Base-by-base conservation (phyloP, 768 basidiomycete genomes). In the Termitomyces sp. region DNA sequence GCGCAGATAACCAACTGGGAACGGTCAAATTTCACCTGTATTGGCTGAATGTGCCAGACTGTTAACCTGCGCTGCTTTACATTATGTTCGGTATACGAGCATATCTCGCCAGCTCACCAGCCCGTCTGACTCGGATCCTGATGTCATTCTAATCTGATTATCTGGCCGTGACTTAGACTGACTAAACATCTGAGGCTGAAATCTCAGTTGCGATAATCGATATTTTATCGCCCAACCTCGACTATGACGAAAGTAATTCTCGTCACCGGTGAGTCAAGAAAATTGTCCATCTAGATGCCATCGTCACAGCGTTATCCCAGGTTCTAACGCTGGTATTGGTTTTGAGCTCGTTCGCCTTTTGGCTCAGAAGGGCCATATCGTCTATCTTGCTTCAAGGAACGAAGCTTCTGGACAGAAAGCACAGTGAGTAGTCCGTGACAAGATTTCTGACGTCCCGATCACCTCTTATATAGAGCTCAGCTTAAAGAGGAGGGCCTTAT, bases 311-410 rank as follows among this genome's bases (percentile, higher is more conserved):
- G 27, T 40, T 11, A 6, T 54, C 12, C 6, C n/a, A 77, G 76
- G 77, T 48, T 70, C 73, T 32, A 79, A 78, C 61, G 62, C 76
- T 50, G 78, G 78, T 2, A 79, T 81, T 25, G 77, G 78, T 38
- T 75, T 74, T 56, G 77, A 79, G 53, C 69, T 80, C 27, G 75
- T 77, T 12, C 71, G 70, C 29, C 66, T 77, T 16, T 66, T 80
- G 7, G 77, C 78, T 1, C 64, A 74, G 61, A 73, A 76, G 58
- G 75, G 72, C 0, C 73, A 80, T 56, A 74, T 59, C 7, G 78
- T 80, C 8, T 80, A 78, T 60, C 64, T 80, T n/a, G 71, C 67
- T 34, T 71, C 78, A 2, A 72, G 78, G 56, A 78, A 75, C 29
- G 66, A 71, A 58, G 61, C 62, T 0, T 62, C 73, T 19, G 79